Evolutionary conservation across 1,284 basidiomycete species (phyloP).

Genomic region (Trichosporon sp.): DNA sequence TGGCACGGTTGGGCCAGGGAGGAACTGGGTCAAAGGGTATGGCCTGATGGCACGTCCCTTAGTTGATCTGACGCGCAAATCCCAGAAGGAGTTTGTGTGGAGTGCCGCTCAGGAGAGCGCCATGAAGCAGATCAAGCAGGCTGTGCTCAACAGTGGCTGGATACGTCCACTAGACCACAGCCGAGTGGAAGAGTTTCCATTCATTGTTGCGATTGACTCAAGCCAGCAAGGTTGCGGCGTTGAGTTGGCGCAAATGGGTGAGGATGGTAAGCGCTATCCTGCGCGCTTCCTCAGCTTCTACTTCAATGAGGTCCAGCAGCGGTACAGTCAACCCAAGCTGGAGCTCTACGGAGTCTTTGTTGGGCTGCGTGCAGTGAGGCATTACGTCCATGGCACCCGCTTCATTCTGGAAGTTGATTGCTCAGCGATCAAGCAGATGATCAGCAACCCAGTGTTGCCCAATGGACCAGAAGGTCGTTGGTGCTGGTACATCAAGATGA

Average conservation of each 20-base stretch:
- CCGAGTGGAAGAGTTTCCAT: not conserved
- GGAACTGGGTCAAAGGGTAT: conserved; percentile 8
- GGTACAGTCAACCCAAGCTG: conserved; percentile 12
- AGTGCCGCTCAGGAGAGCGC: not conserved
- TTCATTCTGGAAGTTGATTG: conserved; percentile 11
- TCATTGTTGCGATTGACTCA: conserved; percentile 3
- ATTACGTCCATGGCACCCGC: not conserved
- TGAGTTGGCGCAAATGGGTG: not conserved
- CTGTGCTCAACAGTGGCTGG: not conserved
- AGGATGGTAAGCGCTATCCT: not conserved
- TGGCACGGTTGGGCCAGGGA: not conserved
- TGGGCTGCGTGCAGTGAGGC: not conserved
- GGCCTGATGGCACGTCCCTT: conserved; percentile 6
- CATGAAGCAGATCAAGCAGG: not conserved
- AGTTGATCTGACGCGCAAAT: not conserved
- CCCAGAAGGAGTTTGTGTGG: not conserved
- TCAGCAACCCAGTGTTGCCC: conserved; percentile 2
- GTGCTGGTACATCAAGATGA: conserved; percentile 12
- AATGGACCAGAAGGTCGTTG: conserved; percentile 7
- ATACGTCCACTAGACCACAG: not conserved
- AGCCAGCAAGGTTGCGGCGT: not conserved
- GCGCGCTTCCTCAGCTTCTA: conserved; percentile 11
- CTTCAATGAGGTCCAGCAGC: conserved; percentile 12
- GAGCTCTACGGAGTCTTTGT: conserved; percentile 11
- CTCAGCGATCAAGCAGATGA: conserved; percentile 9